These are phyloP conservation scores for Hypoxylon trugodes DNA, from an alignment of 495 filamentous ascomycete genomes.

Conservation along the genomic window DNA sequence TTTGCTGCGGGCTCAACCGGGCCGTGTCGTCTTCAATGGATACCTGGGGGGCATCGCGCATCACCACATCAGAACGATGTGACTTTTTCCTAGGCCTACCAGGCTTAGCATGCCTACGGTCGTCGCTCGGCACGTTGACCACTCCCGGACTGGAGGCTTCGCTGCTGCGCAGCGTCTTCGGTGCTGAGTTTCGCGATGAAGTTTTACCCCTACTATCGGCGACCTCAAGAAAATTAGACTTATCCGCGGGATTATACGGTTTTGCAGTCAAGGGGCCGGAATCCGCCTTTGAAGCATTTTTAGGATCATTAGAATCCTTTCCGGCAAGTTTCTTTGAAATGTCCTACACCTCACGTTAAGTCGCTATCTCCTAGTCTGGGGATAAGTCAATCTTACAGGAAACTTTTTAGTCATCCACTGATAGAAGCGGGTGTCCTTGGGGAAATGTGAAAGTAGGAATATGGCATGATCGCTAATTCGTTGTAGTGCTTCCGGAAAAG, in stretches of 20 bases:
- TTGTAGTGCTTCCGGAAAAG: constrained; percentile 49
- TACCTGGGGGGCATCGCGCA: constrained; percentile 12
- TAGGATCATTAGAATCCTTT: constrained; percentile 26
- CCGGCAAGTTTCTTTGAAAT: constrained; percentile 13
- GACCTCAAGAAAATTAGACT: constrained; percentile 33
- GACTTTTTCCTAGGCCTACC: constrained; percentile 2
- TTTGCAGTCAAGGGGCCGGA: constrained; percentile 22
- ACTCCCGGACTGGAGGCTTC: constrained; percentile 4
- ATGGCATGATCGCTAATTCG: constrained; percentile 47
- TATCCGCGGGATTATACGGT: constrained; percentile 24
- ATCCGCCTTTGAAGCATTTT: background rate
- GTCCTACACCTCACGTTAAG: constrained; percentile 22
- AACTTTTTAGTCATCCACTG: constrained; percentile 44
- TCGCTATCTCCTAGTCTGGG: background rate
- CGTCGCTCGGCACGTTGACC: constrained; percentile 8
- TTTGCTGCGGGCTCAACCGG: too few relatives aligned
- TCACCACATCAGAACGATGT: constrained; percentile 7
- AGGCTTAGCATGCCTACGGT: background rate
- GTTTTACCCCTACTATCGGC: constrained; percentile 18
- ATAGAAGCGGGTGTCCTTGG: constrained; percentile 50
- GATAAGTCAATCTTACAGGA: constrained; percentile 40
- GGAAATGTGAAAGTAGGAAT: constrained; percentile 55
- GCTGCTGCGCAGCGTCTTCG: constrained; percentile 22
- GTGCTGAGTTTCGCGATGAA: constrained; percentile 17
- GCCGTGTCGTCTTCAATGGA: background rate